Base-by-base conservation (phyloP, 768 basidiomycete genomes). In the Vishniacozyma victoriae region DNA sequence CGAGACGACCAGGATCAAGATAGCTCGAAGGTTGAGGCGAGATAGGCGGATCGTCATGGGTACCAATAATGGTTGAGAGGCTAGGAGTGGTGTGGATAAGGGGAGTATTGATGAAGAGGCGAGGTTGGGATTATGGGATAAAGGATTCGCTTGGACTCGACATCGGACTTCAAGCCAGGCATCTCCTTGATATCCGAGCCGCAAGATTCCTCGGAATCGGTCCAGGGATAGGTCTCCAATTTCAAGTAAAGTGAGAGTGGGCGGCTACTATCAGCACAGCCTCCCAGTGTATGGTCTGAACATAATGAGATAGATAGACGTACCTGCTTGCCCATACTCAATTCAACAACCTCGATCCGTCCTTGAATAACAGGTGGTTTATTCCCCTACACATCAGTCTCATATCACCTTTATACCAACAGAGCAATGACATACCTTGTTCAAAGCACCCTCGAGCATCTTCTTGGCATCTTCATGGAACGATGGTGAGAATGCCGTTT, bases 311-410 rank as follows among this genome's bases (percentile, higher is more conserved):
- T 11, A n/a, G 11, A 33, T 9, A 5, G 4, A 50, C 72, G 26
- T 22, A 90, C 92, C 77, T 93, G 85, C 2, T 87, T 89, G 29
- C 95, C 95, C 95, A 99, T 97, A 74, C 96, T 86, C n/a, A 99
- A 76, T 70, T 97, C 95, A 44, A 95, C 87, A 24, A 99, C 95
- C 71, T 97, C 90, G 56, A 99, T 97, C 72, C 80, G 84, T 75
- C 93, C 95, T 44, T 90, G 92, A 59, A 97, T 96, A 64, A 99
- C 86, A 23, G 91, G 90, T 1, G 93, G 95, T 69, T 95, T 96
- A 75, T 83, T 86, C 56, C 95, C 95, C 77, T 95, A 89, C 29
- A 33, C 29, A n/a, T n/a, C 29, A 33, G 29, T 9, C 29, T 33
- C 29, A 33, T 11, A n/a, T n/a, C n/a, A n/a, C 25, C 45, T 37